A percentile compares a stretch with the other conserved stretches of the same genome.
phyloP scores from a whole-genome alignment of 2,329 filamentous ascomycete species.

The Nemania bipapillata region DNA sequence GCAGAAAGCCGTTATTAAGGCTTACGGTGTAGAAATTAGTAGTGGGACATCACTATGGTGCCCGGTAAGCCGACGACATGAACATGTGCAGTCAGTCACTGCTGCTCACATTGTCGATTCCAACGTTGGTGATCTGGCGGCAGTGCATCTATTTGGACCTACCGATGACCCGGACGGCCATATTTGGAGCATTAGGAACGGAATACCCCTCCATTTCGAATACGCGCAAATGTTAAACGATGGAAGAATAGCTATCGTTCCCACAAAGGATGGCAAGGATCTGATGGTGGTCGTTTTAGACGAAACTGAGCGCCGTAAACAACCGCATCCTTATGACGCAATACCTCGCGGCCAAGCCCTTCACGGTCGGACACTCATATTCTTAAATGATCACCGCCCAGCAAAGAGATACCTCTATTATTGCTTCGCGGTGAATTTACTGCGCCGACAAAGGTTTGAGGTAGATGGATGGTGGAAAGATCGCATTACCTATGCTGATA shows the following conservation, averaged over 20 bases:
- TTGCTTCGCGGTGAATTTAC: conserved; percentile 26
- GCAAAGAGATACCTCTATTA: conserved; percentile 30
- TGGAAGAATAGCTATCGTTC: conserved; percentile 30
- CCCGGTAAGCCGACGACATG: too few species aligned
- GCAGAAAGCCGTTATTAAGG: too few species aligned
- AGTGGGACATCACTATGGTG: too few species aligned
- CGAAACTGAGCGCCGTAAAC: conserved; percentile 13
- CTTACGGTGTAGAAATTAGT: too few species aligned
- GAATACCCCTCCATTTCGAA: conserved; percentile 7
- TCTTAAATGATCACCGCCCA: conserved; percentile 29
- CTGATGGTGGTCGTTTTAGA: conserved; percentile 27
- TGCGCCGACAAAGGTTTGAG: conserved; percentile 24
- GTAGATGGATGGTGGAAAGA: conserved; percentile 29
- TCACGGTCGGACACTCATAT: conserved; percentile 27
- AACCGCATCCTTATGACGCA: neutral
- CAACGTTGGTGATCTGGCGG: conserved; percentile 9
- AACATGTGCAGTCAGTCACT: too few species aligned
- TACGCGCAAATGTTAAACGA: conserved; percentile 25
- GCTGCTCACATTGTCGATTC: neutral
- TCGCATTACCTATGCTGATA: conserved; percentile 15
- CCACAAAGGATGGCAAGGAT: conserved; percentile 20
- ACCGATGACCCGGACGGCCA: conserved; percentile 19
- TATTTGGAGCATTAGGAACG: conserved; percentile 27
- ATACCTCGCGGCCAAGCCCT: conserved; percentile 23
- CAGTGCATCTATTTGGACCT: conserved; percentile 28